These are phyloP conservation scores for Stephania yunnanensis DNA, from an alignment of 164 flowering plant species.

Conservation along the genomic window DNA sequence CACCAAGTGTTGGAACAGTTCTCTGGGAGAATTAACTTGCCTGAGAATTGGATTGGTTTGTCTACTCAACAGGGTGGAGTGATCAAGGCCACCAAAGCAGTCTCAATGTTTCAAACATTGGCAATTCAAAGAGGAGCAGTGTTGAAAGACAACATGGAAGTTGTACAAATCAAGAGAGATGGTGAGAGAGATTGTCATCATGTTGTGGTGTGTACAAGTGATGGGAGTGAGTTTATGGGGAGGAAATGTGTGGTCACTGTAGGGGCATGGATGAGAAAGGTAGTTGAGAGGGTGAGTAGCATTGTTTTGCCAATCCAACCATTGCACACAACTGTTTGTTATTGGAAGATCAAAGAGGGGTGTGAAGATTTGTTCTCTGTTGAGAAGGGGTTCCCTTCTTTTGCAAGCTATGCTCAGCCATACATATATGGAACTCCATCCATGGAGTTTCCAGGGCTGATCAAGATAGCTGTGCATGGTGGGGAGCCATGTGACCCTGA, in stretches of 20 bases:
- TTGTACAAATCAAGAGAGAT: constrained; percentile 26
- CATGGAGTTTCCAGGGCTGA: constrained; percentile 77
- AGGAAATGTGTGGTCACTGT: constrained; percentile 75
- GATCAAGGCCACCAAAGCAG: constrained; percentile 80
- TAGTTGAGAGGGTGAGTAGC: constrained; percentile 45
- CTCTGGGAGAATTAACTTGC: constrained; percentile 41
- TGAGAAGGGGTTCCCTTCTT: constrained; percentile 58
- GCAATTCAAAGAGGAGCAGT: constrained; percentile 52
- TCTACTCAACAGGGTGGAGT: constrained; percentile 60
- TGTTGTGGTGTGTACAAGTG: constrained; percentile 26
- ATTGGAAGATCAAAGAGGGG: constrained; percentile 77
- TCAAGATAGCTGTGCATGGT: constrained; percentile 70
- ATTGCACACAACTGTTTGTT: constrained; percentile 62
- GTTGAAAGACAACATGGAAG: constrained; percentile 54
- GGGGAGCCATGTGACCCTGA: constrained; percentile 79
- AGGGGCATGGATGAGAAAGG: constrained; percentile 71
- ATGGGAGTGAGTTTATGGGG: constrained; percentile 41
- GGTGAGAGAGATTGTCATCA: constrained; percentile 24
- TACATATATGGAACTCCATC: constrained; percentile 83
- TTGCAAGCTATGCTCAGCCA: constrained; percentile 67
- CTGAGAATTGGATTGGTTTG: constrained; percentile 73
- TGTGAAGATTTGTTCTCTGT: constrained; percentile 35
- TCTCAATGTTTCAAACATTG: constrained; percentile 85
- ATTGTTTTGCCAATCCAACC: constrained; percentile 57
- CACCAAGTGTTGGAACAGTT: constrained; percentile 33